Evolutionary conservation across 2,329 filamentous ascomycete species (phyloP), one percentile per base, ranked within the genome.

Genomic region (Tolypocladium inflatum): DNA sequence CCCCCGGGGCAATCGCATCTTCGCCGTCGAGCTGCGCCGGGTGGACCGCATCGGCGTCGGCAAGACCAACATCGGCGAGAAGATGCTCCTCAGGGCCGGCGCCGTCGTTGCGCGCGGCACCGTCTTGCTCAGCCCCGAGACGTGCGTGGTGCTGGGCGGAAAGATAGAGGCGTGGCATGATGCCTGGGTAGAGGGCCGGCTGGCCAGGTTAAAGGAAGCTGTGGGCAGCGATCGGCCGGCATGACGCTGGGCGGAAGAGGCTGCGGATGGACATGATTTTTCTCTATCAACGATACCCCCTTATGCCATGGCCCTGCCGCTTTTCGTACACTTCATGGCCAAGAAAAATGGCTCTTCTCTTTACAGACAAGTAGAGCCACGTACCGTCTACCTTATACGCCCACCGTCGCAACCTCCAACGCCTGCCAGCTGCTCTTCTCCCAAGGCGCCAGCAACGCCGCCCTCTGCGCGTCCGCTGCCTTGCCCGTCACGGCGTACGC

Each of bases 381-480:
- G 9, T 53, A n/a, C 7, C 8, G 19, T 43, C 19, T 19, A 13
- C 7, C 30, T 56, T 58, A 65, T 19, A 68, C 57, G 2, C 63
- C 63, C 51, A 65, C 65, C 13, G 70, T 68, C 11, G 66, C 66
- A 51, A 58, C 57, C 30, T 66, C 73, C 64, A 90, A 67, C 2
- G 78, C 80, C 58, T 76, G 74, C 90, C 90, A 94, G 0, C 86
- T 86, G 26, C 75, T 75, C 50, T 63, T 71, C 58, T 75, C 78
- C 92, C 93, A 97, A 7, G 94, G 94, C 42, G 92, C 90, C 64
- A 95, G 72, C 71, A 94, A 81, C 52, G 91, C 81, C 8, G 88
- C 87, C 62, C 82, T 83, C 72, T 96, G 88, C 26, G 89, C 87
- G 78, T 96, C 89, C 4, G 81, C 82, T 4, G 84, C 79, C 59